Base-by-base conservation (phyloP, 805 yeast genomes). In the Tetrapisispora namnaoensis region DNA sequence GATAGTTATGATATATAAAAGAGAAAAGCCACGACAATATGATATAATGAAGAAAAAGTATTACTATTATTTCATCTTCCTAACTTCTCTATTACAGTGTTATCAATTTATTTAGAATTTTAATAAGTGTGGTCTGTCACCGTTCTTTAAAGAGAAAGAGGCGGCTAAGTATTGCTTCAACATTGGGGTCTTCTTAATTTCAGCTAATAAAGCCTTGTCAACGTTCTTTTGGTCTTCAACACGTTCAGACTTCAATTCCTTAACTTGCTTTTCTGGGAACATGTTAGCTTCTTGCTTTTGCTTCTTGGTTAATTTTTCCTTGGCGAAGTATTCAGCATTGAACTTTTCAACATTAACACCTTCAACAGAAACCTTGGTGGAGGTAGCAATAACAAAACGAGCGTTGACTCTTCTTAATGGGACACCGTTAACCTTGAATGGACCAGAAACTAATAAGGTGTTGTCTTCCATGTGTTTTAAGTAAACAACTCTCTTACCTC, bases 401-500 rank as follows among this genome's bases (percentile, higher is more conserved):
- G 97, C 83, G 75, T 91, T 93, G 65, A 91, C 98, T 82, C 97
- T 87, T 85, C 98, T 89, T 74, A 91, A 81, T 73, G 99, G 98
- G 63, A 91, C 99, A 80, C 99, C 99, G 79, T 91, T 91, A 69
- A 91, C 87, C 83, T 93, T 91, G 95, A 91, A 93, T 68, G 99
- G 99, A 73, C 99, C 99, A 55, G 96, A 77, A 57, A 91, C 96
- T 70, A 91, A 85, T 68, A 91, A 79, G 59, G 97, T 91, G 88
- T 88, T 87, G 83, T 93, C 98, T 78, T 89, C 96, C 71, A 93
- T 82, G 75, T 84, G 77, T 84, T 91, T 91, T 74, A 91, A 83
- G 85, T 85, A 86, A 60, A 91, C 98, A 67, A 93, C 99, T 79
- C 98, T 90, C 87, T 91, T 93, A 75, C 99, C 99, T 78, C 99